Conservation (phyloP, 352 stramenopile species). For the Pythium aquatile region DNA sequence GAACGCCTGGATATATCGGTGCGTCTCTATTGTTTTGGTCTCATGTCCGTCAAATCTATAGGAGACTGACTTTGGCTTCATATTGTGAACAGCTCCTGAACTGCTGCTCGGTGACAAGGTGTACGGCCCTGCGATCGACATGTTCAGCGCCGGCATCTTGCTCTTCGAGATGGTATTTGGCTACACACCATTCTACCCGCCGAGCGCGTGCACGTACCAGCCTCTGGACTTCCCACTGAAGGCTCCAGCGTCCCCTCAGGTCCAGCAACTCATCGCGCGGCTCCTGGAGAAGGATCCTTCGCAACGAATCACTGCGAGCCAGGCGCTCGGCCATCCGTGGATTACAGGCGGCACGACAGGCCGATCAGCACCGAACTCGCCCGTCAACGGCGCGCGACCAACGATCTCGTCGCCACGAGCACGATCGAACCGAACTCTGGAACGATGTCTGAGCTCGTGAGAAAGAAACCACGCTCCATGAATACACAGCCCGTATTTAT, state of each 20-base stretch:
- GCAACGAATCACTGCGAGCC: slow-evolving; percentile 68
- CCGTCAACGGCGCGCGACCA: slow-evolving; percentile 3
- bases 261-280: slow-evolving; percentile 65
- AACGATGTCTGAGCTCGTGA: slow-evolving; percentile 14
- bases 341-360: slow-evolving; percentile 41
- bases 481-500: neutral
- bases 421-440: neutral
- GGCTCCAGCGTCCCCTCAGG: slow-evolving; percentile 34
- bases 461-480: neutral
- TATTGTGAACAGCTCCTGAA: slow-evolving; percentile 38
- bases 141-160: slow-evolving; percentile 70
- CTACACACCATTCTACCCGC: slow-evolving; percentile 71
- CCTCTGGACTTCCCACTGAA: slow-evolving; percentile 55
- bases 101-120: slow-evolving; percentile 47
- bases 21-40: neutral
- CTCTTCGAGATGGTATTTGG: slow-evolving; percentile 80
- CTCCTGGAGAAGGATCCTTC: slow-evolving; percentile 74
- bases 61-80: neutral
- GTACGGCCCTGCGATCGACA: slow-evolving; percentile 66
- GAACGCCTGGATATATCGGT: slow-evolving; percentile 70
- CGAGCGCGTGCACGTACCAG: slow-evolving; percentile 59
- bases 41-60: too few relatives aligned
- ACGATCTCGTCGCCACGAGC: neutral
- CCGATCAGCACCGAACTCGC: slow-evolving; percentile 41
- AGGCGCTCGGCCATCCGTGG: slow-evolving; percentile 86